A percentile compares a stretch with the other conserved stretches of the same genome.
Conservation (phyloP, 495 filamentous ascomycete species). For the Neurospora tetraspora region DNA sequence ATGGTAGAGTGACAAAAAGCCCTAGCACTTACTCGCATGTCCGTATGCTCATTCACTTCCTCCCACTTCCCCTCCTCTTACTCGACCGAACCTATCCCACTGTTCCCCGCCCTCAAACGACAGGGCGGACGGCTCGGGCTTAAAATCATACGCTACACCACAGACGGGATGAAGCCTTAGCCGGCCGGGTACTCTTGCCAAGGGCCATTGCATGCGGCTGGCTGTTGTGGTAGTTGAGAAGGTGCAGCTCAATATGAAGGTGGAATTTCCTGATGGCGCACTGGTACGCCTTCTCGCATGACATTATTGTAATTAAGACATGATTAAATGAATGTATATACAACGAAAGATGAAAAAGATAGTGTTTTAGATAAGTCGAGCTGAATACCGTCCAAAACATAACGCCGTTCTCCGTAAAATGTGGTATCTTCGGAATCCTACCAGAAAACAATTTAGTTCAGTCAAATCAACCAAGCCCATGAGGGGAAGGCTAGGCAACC, state of each 20-base stretch:
- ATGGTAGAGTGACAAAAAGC: no score
- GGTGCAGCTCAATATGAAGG: neutral
- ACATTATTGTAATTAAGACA: neutral
- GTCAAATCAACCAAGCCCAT: neutral
- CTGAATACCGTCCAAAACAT: neutral
- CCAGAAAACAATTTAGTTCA: neutral
- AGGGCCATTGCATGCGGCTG: neutral
- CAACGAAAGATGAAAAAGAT: neutral
- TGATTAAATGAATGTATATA: neutral
- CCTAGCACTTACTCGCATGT: no score
- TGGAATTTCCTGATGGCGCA: neutral
- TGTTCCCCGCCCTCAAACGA: no score
- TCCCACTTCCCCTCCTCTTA: no score
- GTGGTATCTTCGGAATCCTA: neutral
- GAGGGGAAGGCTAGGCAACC: neutral
- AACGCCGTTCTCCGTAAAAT: neutral
- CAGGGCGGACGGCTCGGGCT: no score
- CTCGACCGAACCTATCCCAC: no score
- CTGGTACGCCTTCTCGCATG: neutral
- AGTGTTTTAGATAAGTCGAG: neutral
- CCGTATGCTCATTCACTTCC: no score
- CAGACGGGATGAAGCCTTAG: neutral
- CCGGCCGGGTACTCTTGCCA: neutral
- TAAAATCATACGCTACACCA: no score
- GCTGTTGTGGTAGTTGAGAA: neutral